Base-by-base conservation (phyloP, 805 yeast genomes). In the Kluyveromyces siamensis region DNA sequence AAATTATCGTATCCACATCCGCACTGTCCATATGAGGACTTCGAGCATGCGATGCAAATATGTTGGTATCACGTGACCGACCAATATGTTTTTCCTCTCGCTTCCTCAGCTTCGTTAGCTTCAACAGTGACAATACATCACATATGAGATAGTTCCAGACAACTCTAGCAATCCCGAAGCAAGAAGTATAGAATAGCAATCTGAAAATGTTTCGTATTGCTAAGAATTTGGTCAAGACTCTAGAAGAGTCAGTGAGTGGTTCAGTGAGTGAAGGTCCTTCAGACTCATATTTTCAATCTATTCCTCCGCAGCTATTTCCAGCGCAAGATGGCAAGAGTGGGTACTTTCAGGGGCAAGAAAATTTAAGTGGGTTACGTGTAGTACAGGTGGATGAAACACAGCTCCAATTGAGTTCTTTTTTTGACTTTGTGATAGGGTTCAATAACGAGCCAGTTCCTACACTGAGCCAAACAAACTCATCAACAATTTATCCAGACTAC, bases 401-500 rank as follows among this genome's bases (percentile, higher is more conserved):
- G 27, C 69, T 72, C 21, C 86, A 84, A 2, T 63, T 93, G 27
- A 95, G 89, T 65, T 74, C 93, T 9, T 84, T 87, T 79, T 93
- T 91, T 60, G 99, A 91, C 63, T 91, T 75, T 62, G 79, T 91
- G 36, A 74, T 88, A n/a, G 84, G 85, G 1, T 71, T 89, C 49
- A 87, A 91, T 56, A 87, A 86, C 41, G 83, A 77, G 53, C 85
- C 84, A 17, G 58, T 81, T 19, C 71, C 73, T 16, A 54, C 71
- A 27, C 49, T 61, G 16, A 55, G 66, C 50, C 62, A 63, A 37
- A 67, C 66, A 25, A 61, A 67, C 40, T 65, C 69, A 17, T 13
- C 44, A 14, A n/a, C 36, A n/a, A 50, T 64, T 45, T 56, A 66
- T n/a, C 72, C 76, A 18, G 74, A 77, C 60, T 73, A 69, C 54